phyloP scores from a whole-genome alignment of 805 yeast species.

The Candida pseudoglaebosa region DNA sequence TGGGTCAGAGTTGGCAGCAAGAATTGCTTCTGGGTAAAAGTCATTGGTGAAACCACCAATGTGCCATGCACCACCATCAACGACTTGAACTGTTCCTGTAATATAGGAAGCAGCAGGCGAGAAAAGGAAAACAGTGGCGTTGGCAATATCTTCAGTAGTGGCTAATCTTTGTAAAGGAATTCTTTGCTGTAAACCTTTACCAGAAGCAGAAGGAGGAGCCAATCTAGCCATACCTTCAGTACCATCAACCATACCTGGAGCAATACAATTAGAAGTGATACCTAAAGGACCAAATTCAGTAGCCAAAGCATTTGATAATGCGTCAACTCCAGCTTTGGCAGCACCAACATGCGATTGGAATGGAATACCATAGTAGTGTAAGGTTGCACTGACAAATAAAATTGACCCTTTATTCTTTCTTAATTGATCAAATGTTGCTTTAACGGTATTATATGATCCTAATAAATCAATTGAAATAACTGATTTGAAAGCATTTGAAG shows the following conservation, averaged over 20 bases:
- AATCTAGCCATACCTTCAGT: constrained; percentile 84
- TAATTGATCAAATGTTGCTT: constrained; percentile 71
- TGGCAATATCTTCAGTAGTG: constrained; percentile 73
- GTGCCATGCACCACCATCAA: constrained; percentile 93
- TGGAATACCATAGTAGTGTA: constrained; percentile 86
- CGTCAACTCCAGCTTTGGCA: constrained; percentile 94
- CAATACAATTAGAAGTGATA: constrained; percentile 75
- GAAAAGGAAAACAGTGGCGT: constrained; percentile 78
- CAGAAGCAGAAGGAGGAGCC: constrained; percentile 31
- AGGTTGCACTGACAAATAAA: constrained; percentile 80
- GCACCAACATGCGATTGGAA: constrained; percentile 90
- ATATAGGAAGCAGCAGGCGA: constrained; percentile 78
- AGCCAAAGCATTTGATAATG: constrained; percentile 76
- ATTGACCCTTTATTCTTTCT: constrained; percentile 64
- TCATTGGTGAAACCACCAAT: constrained; percentile 43
- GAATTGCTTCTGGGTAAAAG: constrained; percentile 30
- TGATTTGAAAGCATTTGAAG: constrained; percentile 83
- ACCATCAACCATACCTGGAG: constrained; percentile 86
- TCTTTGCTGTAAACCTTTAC: constrained; percentile 33
- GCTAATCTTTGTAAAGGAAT: constrained; percentile 73
- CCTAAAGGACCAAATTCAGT: constrained; percentile 92
- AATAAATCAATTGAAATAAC: constrained; percentile 83
- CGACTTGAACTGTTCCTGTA: constrained; percentile 73
- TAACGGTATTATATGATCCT: constrained; percentile 86
- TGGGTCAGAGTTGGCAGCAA: constrained; percentile 24